These are phyloP conservation scores for Zasmidium citrigriseum DNA, from an alignment of 2,329 filamentous ascomycete genomes.

Conservation along the genomic window DNA sequence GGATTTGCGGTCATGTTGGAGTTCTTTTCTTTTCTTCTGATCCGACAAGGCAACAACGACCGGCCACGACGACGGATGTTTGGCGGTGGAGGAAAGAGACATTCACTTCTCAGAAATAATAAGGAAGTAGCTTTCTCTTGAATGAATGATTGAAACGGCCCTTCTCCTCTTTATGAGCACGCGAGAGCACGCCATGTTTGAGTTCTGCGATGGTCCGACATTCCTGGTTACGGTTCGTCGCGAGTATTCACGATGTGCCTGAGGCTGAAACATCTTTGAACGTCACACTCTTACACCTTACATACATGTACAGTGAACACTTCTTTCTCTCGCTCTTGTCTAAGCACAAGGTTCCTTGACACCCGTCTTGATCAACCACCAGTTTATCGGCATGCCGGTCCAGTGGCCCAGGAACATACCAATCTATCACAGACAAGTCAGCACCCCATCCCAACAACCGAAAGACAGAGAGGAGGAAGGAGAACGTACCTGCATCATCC, in stretches of 20 bases:
- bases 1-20: background rate
- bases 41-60: no score
- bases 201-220: background rate
- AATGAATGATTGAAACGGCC: background rate
- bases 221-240: background rate
- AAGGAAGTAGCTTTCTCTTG: background rate
- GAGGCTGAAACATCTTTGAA: background rate
- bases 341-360: slow-evolving; percentile 16
- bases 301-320: no score
- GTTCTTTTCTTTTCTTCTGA: background rate
- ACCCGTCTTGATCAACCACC: slow-evolving; percentile 22
- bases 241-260: background rate
- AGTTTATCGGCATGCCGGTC: slow-evolving; percentile 36
- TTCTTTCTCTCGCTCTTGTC: no score
- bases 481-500: slow-evolving; percentile 34
- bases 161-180: background rate
- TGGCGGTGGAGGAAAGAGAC: background rate
- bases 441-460: background rate
- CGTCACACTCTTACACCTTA: background rate
- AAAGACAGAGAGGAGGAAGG: background rate
- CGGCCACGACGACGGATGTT: no score
- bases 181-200: slow-evolving; percentile 8
- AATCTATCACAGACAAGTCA: slow-evolving; percentile 13
- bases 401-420: slow-evolving; percentile 33
- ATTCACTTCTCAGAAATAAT: background rate